A percentile compares a stretch with the other conserved stretches of the same genome.
phyloP scores from a whole-genome alignment of 2,329 filamentous ascomycete species.

The Cadophora gregata region DNA sequence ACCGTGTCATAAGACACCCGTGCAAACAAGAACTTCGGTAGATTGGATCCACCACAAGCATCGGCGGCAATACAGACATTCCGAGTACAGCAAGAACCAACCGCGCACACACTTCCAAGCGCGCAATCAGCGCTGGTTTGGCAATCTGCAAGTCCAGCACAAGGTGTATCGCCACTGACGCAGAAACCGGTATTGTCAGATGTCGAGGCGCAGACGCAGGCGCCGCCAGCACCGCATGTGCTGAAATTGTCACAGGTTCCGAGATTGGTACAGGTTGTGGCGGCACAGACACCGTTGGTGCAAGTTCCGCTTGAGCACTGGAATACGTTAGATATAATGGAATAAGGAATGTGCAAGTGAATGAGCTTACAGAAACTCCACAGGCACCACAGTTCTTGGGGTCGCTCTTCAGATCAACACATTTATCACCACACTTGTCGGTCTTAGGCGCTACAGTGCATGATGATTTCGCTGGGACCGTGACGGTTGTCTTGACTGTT shows the following conservation, averaged over 20 bases:
- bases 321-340: neutral
- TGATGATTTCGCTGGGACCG: neutral
- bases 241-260: neutral
- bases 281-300: slow-evolving; percentile 5
- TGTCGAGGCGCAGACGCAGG: neutral
- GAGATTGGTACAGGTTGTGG: neutral
- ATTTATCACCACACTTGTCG: neutral
- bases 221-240: neutral
- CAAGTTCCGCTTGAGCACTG: slow-evolving; percentile 5
- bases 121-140: neutral
- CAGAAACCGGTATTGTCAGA: neutral
- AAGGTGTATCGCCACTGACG: neutral
- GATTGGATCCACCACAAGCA: neutral
- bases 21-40: neutral
- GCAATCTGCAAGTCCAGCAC: neutral
- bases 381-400: slow-evolving; percentile 10
- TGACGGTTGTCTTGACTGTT: slow-evolving; percentile 3
- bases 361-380: neutral
- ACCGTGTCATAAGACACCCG: neutral
- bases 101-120: neutral
- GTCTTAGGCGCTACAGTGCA: neutral
- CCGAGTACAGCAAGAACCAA: neutral
- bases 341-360: neutral
- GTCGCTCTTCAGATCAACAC: neutral
- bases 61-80: neutral